Conservation (phyloP, 805 yeast species). For the Wickerhamomyces queroliae region DNA sequence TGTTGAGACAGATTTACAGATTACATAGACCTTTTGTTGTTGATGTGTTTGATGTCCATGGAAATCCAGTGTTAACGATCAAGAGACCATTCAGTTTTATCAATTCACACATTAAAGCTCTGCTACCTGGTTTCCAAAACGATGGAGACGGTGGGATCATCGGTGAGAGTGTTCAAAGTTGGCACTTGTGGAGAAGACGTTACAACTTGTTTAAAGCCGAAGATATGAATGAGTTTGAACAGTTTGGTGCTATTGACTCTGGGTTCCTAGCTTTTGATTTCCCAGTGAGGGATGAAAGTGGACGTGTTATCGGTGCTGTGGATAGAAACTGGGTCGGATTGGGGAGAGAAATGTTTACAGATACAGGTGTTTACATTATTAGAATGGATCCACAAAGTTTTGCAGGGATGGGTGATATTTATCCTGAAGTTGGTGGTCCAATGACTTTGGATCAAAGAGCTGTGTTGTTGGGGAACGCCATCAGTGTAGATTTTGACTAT, state of each 20-base stretch:
- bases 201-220: constrained; percentile 66
- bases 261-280: constrained; percentile 85
- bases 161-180: constrained; percentile 87
- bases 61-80: constrained; percentile 57
- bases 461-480: constrained; percentile 77
- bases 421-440: constrained; percentile 41
- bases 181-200: constrained; percentile 92
- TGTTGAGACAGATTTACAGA: constrained; percentile 79
- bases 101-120: constrained; percentile 79
- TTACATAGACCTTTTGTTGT: constrained; percentile 83
- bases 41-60: constrained; percentile 61
- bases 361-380: constrained; percentile 86
- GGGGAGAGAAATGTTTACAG: constrained; percentile 89
- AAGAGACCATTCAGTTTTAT: constrained; percentile 82
- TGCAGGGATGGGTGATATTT: constrained; percentile 46
- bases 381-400: constrained; percentile 75
- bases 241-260: constrained; percentile 84
- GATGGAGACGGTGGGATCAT: constrained; percentile 43
- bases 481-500: constrained; percentile 92
- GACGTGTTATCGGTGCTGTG: constrained; percentile 63
- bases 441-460: constrained; percentile 81
- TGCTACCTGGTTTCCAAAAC: constrained; percentile 47
- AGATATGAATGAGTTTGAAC: constrained; percentile 42
- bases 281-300: constrained; percentile 58
- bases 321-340: constrained; percentile 95